Evolutionary conservation across 2,329 filamentous ascomycete genomes (phyloP), one percentile per base, ranked within the genome.

Genomic region (Exophiala calicioides): DNA sequence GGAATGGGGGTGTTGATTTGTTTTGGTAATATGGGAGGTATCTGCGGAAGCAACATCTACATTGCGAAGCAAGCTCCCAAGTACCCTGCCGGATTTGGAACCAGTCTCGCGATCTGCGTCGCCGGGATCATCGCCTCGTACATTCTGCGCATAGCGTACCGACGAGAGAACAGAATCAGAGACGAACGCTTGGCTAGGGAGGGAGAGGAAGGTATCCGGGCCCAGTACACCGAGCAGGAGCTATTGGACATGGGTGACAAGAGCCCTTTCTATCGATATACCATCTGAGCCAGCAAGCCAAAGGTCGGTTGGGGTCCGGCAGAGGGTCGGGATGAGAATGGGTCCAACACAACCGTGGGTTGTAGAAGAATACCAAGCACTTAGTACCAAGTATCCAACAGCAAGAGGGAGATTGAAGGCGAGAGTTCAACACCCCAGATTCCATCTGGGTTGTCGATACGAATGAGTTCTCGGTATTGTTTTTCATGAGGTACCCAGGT

Each of bases 1-100:
- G 81, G 80, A 2, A 86, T 84, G 38, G 82, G 81, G 0, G 67
- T 85, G 10, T 79, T 82, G 32, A 83, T 86, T 41, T 78, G 77
- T 0, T 56, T 81, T 7, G 82, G 81, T 0, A 85, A 86, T 52
- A 61, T 84, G 1, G 85, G 84, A 0, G 66, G 66, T 1, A 53
- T 68, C 5, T 61, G 65, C 26, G 66, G 66, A 5, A 67, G 63
- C 33, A 70, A 71, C 51, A 66, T 72, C 39, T 72, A 68, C 50
- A 53, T 68, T 5, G 56, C 59, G 4, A 53, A 47, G n/a, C 56
- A 68, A 40, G 62, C 55, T 0, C 68, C 69, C 1, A 46, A 35
- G 9, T 72, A 70, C 50, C 58, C 57, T 1, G 62, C 64, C 0
- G 69, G 68, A 1, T 71, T 68, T 35, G 65, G 66, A 0, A 60